Evolutionary conservation across 768 basidiomycete species (phyloP).

Genomic region (Mycena capillaripes): DNA sequence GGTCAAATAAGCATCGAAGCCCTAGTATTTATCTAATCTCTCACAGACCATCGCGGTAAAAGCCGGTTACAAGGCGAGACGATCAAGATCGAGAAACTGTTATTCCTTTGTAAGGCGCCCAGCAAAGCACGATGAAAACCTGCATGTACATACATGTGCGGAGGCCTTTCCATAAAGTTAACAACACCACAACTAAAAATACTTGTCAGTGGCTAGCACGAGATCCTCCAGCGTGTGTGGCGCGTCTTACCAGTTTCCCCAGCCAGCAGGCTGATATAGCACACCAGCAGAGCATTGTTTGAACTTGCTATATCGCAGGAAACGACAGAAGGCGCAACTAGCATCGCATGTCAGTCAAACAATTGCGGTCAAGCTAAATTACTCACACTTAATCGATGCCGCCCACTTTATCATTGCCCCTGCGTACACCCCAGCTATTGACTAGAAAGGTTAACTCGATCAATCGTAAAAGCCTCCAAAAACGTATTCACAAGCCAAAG

Average conservation of each 20-base stretch:
- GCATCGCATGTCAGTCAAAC: neutral
- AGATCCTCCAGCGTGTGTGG: neutral
- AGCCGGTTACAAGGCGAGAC: neutral
- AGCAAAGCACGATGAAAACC: too few species aligned
- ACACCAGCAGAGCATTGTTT: conserved; percentile 3
- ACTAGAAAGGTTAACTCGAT: neutral
- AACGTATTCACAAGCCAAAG: neutral
- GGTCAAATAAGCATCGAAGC: neutral
- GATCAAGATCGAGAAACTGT: neutral
- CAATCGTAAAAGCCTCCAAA: too few species aligned
- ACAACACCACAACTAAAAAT: conserved; percentile 7
- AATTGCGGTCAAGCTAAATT: neutral
- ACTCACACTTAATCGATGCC: neutral
- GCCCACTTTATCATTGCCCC: conserved; percentile 3
- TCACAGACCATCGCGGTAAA: conserved; percentile 25
- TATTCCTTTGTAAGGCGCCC: neutral
- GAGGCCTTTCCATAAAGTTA: conserved; percentile 24
- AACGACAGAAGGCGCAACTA: neutral
- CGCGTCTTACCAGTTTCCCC: conserved; percentile 29
- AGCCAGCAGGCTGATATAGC: neutral
- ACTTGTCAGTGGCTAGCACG: neutral
- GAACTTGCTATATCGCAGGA: conserved; percentile 2
- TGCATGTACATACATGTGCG: neutral
- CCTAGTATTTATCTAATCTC: too few species aligned
- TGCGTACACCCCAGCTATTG: neutral